Evolutionary conservation across 1,284 basidiomycete genomes (phyloP), one percentile per base, ranked within the genome.

Genomic region (Leccinum solheimii): DNA sequence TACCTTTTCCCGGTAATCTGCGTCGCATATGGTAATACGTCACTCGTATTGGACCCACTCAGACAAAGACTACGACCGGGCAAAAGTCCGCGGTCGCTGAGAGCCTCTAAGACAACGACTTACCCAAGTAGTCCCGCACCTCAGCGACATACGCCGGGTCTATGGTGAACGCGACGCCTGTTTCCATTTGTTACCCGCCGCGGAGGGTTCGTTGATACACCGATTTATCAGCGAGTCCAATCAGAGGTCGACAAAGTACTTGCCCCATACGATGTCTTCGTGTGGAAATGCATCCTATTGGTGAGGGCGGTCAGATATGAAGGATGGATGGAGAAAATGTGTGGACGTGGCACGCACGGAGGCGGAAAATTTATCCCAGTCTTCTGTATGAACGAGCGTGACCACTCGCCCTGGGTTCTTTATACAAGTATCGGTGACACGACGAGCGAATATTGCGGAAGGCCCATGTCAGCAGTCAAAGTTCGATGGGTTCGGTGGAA

Each of bases 391-490:
- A n/a, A 95, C 81, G 3, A 96, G 79, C 2, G 94, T 96, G 5
- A 94, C 94, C 2, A 94, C 94, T n/a, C 93, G 79, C 4, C 93
- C 93, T 5, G 91, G 91, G 60, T 79, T 83, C 88, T 92, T 69
- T 27, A 6, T 13, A 14, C 40, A 23, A 36, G 26, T 7, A 16
- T 11, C 26, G 36, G 52, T 8, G 49, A 50, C 23, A 50, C 3
- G 21, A n/a, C 21, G 34, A 55, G 50, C 32, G 21, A 36, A 51
- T 34, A 34, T 30, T 30, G 61, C 13, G 26, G 9, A 16, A 60
- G 19, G 16, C 61, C 53, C 57, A 40, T 19, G 23, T 38, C 23
- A 50, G 52, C 38, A 11, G 6, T 26, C 23, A 23, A 43, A 11
- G n/a, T 49, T 49, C 7, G n/a, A n/a, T 21, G 3, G 36, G n/a